Evolutionary conservation across 2,329 filamentous ascomycete genomes (phyloP).

Genomic region (Xylariales sp.): DNA sequence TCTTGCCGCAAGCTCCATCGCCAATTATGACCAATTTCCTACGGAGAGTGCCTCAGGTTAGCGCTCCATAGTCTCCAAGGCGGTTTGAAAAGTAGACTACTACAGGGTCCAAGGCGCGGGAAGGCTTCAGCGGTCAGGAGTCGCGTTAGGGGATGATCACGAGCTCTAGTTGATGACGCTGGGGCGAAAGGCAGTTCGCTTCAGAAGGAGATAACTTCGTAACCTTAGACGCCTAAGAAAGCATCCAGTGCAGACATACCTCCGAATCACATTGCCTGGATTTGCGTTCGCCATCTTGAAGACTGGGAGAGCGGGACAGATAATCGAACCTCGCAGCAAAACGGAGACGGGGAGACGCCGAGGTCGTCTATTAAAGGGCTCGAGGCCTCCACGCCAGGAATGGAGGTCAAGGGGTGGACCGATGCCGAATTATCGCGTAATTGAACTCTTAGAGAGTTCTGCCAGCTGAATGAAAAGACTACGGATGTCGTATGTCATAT

Average conservation of each 20-base stretch:
- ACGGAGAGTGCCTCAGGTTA: neutral
- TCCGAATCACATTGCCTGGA: constrained; percentile 40
- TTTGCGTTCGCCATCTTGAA: constrained; percentile 25
- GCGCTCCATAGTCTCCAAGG: no score
- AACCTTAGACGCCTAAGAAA: no score
- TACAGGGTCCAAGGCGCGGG: neutral
- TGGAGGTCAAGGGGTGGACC: constrained; percentile 1
- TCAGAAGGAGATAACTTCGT: neutral
- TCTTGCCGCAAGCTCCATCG: constrained; percentile 91
- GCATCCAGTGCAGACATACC: constrained; percentile 31
- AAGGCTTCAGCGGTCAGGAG: neutral
- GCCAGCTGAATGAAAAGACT: neutral
- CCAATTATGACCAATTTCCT: constrained; percentile 32
- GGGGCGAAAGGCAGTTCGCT: neutral
- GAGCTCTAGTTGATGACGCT: neutral
- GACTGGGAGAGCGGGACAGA: neutral
- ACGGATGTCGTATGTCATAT: constrained; percentile 5
- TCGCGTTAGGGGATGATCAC: no score
- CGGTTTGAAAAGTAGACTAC: no score
- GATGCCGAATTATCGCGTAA: constrained; percentile 3
- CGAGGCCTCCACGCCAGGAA: constrained; percentile 11
- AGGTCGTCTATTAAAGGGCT: constrained; percentile 6
- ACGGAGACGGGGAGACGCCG: neutral
- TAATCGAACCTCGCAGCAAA: neutral
- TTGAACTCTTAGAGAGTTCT: constrained; percentile 1